phyloP scores from a whole-genome alignment of 495 filamentous ascomycete species.

The Daldinia caldariorum region DNA sequence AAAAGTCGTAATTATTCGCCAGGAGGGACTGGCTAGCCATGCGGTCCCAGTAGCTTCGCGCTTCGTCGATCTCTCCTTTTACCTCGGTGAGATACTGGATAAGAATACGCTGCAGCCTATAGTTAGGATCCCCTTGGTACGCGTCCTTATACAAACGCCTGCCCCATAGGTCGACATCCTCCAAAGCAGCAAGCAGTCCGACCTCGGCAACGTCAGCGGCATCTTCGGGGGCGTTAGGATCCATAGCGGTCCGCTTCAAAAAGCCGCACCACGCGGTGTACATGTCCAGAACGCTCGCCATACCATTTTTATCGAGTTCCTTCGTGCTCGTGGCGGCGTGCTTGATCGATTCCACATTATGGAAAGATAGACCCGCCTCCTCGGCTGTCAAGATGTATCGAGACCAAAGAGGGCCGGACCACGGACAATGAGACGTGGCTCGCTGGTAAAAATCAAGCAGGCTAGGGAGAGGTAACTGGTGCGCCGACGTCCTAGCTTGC shows the following conservation, averaged over 20 bases:
- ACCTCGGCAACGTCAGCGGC: constrained; percentile 92
- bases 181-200: constrained; percentile 83
- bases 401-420: constrained; percentile 91
- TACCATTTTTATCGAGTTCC: constrained; percentile 73
- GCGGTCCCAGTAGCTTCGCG: constrained; percentile 77
- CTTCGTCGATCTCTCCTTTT: constrained; percentile 66
- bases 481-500: constrained; percentile 44
- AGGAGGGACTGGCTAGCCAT: constrained; percentile 67
- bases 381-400: constrained; percentile 86
- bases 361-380: constrained; percentile 73
- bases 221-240: constrained; percentile 80
- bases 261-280: constrained; percentile 94
- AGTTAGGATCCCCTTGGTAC: constrained; percentile 85
- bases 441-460: constrained; percentile 66
- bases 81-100: constrained; percentile 89
- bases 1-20: constrained; percentile 86
- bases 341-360: constrained; percentile 88
- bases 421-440: constrained; percentile 87
- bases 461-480: constrained; percentile 52
- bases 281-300: constrained; percentile 87
- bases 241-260: constrained; percentile 82
- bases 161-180: constrained; percentile 81
- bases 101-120: constrained; percentile 87
- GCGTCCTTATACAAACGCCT: constrained; percentile 75
- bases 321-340: constrained; percentile 87